phyloP scores from a whole-genome alignment of 345 rosid species.

The Tarenaya hassleriana region DNA sequence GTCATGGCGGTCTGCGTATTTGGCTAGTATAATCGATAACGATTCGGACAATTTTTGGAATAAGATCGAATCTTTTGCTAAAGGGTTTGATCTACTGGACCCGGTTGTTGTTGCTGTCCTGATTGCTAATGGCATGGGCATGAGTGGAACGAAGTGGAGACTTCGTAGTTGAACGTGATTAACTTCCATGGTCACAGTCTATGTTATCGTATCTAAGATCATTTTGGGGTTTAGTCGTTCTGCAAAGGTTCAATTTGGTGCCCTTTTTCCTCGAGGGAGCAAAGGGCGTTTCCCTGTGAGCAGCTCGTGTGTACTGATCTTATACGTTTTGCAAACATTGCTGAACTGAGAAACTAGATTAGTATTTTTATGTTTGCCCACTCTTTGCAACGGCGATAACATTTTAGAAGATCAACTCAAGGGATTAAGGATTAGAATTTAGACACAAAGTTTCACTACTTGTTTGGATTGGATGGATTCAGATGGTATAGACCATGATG shows the following conservation, averaged over 20 bases:
- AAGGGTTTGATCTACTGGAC: slow-evolving; percentile 79
- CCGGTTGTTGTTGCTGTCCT: slow-evolving; percentile 58
- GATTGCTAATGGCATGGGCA: slow-evolving; percentile 62
- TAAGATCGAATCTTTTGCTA: slow-evolving; percentile 42
- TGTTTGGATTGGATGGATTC: too few relatives aligned
- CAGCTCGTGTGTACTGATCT: slow-evolving; percentile 90
- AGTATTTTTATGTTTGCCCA: too few relatives aligned
- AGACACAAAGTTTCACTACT: too few relatives aligned
- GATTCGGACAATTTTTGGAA: slow-evolving; percentile 54
- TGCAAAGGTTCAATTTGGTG: slow-evolving; percentile 47
- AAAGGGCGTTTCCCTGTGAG: slow-evolving; percentile 55
- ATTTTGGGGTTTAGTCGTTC: slow-evolving; percentile 65
- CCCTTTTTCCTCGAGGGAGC: slow-evolving; percentile 69
- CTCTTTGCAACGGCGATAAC: too few relatives aligned
- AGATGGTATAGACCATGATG: too few relatives aligned
- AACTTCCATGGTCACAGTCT: slow-evolving; percentile 44
- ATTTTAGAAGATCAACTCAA: too few relatives aligned
- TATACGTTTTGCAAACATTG: slow-evolving; percentile 95
- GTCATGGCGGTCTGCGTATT: slow-evolving; percentile 86
- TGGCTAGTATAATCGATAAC: slow-evolving; percentile 63
- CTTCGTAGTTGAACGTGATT: slow-evolving; percentile 67
- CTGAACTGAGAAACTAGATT: too few relatives aligned
- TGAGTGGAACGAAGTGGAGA: slow-evolving; percentile 70
- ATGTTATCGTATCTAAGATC: slow-evolving; percentile 49
- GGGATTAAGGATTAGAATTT: too few relatives aligned